These are phyloP conservation scores for Drosera spatulata DNA, from an alignment of 179 eudicot species.

Conservation along the genomic window DNA sequence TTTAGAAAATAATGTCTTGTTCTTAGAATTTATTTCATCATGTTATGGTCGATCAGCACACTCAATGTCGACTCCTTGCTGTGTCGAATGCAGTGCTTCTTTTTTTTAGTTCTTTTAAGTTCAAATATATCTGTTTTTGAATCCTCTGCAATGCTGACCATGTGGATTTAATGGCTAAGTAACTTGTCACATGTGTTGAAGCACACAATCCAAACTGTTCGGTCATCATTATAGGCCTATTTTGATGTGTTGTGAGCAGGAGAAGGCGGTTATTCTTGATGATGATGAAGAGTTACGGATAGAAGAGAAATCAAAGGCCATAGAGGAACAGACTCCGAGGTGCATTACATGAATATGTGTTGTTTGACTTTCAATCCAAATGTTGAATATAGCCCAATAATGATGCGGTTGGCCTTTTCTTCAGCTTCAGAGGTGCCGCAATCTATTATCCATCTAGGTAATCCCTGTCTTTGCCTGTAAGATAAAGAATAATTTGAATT, in stretches of 20 bases:
- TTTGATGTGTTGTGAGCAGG: slow-evolving; percentile 15
- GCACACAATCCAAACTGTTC: background rate
- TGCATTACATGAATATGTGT: slow-evolving; percentile 4
- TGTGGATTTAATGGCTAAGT: background rate
- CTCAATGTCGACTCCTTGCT: no score
- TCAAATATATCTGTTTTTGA: no score
- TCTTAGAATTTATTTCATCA: background rate
- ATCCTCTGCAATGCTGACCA: no score
- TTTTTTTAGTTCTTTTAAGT: no score
- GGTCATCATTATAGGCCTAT: slow-evolving; percentile 3
- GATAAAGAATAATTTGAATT: background rate
- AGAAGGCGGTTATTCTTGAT: slow-evolving; percentile 40
- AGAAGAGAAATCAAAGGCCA: slow-evolving; percentile 17
- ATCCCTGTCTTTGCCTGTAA: slow-evolving; percentile 3
- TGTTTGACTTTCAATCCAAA: background rate
- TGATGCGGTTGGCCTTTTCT: slow-evolving; percentile 2
- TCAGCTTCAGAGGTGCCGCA: slow-evolving; percentile 18
- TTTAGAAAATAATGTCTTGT: no score
- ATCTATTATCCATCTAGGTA: slow-evolving; percentile 91
- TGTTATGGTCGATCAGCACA: background rate
- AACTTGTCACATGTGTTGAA: background rate
- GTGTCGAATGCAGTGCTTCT: no score
- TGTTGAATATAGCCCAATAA: background rate
- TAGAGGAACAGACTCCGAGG: slow-evolving; percentile 21
- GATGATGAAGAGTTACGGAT: slow-evolving; percentile 67